Evolutionary conservation across 352 stramenopile genomes (phyloP).

Genomic region (Aphanomyces cochlioides): DNA sequence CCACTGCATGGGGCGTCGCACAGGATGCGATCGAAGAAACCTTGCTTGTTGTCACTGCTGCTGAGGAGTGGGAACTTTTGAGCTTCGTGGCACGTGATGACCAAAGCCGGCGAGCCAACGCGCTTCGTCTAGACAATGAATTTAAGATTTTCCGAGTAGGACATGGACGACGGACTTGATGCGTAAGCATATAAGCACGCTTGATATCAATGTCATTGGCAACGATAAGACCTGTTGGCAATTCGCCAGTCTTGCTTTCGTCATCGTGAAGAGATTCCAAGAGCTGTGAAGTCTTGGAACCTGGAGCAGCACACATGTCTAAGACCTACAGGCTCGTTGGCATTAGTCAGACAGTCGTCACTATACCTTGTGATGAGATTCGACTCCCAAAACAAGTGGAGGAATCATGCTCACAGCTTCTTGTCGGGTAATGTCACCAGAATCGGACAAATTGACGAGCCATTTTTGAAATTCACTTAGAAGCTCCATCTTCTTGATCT

Average conservation of each 20-base stretch:
- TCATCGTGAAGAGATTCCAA: constrained; percentile 90
- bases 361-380: constrained; percentile 86
- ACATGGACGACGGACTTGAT: constrained; percentile 61
- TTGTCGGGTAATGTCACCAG: constrained; percentile 95
- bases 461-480: constrained; percentile 94
- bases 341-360: not conserved
- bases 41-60: constrained; percentile 42
- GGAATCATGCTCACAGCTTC: constrained; percentile 99
- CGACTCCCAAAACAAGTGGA: constrained; percentile 93
- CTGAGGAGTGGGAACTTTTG: constrained; percentile 90
- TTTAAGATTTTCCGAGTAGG: not conserved
- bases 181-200: constrained; percentile 97
- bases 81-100: constrained; percentile 96
- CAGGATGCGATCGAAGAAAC: constrained; percentile 97
- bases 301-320: constrained; percentile 98
- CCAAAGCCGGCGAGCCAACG: constrained; percentile 90
- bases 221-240: constrained; percentile 88
- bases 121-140: constrained; percentile 74
- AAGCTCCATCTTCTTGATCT: constrained; percentile 89
- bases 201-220: constrained; percentile 97
- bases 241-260: constrained; percentile 70
- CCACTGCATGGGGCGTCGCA: constrained; percentile 98
- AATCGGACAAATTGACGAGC: constrained; percentile 93
- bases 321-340: constrained; percentile 48
- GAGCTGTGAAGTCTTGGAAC: constrained; percentile 98